A percentile compares a stretch with the other conserved stretches of the same genome.
Evolutionary conservation across 129 eudicot genomes (phyloP).

Genomic region (Arctium minus): DNA sequence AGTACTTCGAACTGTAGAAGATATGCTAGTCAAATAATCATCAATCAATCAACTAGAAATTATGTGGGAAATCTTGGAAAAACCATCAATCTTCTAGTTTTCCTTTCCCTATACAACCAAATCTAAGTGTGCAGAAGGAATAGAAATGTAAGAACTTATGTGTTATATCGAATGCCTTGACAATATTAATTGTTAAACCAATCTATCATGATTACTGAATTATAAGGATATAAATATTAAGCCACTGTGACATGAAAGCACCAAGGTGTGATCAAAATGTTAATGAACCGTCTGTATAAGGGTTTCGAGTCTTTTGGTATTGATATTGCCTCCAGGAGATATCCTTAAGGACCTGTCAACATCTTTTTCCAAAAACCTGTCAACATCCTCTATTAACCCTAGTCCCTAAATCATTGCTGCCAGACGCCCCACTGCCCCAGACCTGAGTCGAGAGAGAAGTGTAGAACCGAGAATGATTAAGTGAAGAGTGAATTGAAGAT

Average conservation of each 20-base stretch:
- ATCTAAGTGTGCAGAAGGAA: neutral
- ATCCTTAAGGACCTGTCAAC: neutral
- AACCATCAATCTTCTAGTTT: neutral
- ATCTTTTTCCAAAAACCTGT: neutral
- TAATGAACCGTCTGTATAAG: neutral
- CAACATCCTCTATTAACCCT: neutral
- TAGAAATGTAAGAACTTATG: neutral
- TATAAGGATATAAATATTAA: neutral
- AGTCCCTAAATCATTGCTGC: no score
- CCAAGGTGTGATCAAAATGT: neutral
- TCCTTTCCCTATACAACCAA: neutral
- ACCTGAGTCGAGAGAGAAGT: no score
- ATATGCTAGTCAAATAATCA: no score
- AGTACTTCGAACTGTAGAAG: no score
- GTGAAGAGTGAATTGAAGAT: no score
- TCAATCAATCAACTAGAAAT: neutral
- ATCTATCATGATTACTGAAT: neutral
- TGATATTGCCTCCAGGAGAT: neutral
- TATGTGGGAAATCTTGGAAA: neutral
- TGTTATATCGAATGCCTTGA: no score
- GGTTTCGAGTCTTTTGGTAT: neutral
- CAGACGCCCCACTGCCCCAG: no score
- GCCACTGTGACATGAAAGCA: neutral
- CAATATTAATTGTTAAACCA: neutral
- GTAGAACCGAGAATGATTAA: no score